Evolutionary conservation across 352 stramenopile genomes (phyloP).

Genomic region (Pythium dissimile): DNA sequence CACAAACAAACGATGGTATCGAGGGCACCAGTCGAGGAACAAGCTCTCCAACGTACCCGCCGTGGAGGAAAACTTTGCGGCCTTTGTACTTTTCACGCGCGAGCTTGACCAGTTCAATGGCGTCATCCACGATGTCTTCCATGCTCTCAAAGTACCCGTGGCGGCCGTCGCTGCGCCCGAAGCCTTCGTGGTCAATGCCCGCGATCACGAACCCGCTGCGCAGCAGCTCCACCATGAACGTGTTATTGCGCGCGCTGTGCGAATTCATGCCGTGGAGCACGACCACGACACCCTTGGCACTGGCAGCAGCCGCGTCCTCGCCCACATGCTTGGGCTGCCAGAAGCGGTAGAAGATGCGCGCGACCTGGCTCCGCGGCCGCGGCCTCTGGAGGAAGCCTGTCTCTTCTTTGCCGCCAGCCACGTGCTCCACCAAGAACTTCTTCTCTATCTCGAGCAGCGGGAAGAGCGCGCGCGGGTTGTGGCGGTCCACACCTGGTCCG

Average conservation of each 20-base stretch:
- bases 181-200: constrained; percentile 66
- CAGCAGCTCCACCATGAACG: constrained; percentile 69
- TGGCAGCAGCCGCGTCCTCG: constrained; percentile 17
- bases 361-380: constrained; percentile 31
- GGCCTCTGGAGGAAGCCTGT: constrained; percentile 40
- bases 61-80: constrained; percentile 69
- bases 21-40: too few species aligned
- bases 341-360: constrained; percentile 70
- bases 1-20: background rate
- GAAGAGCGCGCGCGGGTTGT: constrained; percentile 35
- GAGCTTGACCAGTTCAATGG: constrained; percentile 55
- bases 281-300: constrained; percentile 52
- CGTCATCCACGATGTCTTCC: constrained; percentile 56
- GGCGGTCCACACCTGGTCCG: constrained; percentile 48
- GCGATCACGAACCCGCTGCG: constrained; percentile 61
- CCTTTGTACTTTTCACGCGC: constrained; percentile 57
- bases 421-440: constrained; percentile 47
- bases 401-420: constrained; percentile 46
- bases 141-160: constrained; percentile 76
- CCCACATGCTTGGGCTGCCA: constrained; percentile 55
- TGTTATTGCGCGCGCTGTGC: constrained; percentile 74
- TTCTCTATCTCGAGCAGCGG: constrained; percentile 46
- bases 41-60: constrained; percentile 43
- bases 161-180: constrained; percentile 69
- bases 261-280: constrained; percentile 77